Evolutionary conservation across 441 rosid genomes (phyloP).

Genomic region (Flueggea neowawraea): DNA sequence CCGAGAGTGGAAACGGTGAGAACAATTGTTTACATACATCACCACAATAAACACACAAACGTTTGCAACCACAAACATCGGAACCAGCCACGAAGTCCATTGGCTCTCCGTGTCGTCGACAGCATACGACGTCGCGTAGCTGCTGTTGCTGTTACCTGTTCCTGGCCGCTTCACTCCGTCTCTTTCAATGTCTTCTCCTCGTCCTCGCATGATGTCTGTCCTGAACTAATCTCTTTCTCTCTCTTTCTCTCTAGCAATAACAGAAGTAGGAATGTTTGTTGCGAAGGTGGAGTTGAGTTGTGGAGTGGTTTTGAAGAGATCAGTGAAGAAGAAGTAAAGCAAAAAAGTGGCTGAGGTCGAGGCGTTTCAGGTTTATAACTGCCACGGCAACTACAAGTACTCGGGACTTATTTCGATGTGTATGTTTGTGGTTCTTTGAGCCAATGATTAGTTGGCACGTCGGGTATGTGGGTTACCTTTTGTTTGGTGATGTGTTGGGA

Average conservation of each 20-base stretch:
- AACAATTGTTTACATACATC: constrained; percentile 86
- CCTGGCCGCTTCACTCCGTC: constrained; percentile 18
- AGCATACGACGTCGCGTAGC: constrained; percentile 24
- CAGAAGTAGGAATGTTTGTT: too few relatives aligned
- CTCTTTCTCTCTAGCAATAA: too few relatives aligned
- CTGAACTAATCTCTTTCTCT: too few relatives aligned
- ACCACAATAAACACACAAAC: constrained; percentile 53
- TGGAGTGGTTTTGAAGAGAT: not conserved
- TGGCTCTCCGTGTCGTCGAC: constrained; percentile 39
- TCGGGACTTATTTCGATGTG: not conserved
- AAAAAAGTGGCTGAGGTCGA: constrained; percentile 3
- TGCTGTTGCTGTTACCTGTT: constrained; percentile 17
- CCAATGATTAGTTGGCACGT: too few relatives aligned
- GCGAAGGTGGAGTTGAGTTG: too few relatives aligned
- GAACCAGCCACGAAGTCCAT: constrained; percentile 94
- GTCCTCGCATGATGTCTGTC: constrained; percentile 21
- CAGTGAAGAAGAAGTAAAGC: not conserved
- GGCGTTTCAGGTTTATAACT: constrained; percentile 11
- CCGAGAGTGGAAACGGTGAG: constrained; percentile 41
- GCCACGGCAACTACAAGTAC: constrained; percentile 9
- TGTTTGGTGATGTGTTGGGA: too few relatives aligned
- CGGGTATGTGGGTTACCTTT: too few relatives aligned
- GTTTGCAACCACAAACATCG: constrained; percentile 66
- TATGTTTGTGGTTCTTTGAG: not conserved
- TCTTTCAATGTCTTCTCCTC: constrained; percentile 34